Evolutionary conservation across 495 filamentous ascomycete species (phyloP).

Genomic region (Trichoderma virens): DNA sequence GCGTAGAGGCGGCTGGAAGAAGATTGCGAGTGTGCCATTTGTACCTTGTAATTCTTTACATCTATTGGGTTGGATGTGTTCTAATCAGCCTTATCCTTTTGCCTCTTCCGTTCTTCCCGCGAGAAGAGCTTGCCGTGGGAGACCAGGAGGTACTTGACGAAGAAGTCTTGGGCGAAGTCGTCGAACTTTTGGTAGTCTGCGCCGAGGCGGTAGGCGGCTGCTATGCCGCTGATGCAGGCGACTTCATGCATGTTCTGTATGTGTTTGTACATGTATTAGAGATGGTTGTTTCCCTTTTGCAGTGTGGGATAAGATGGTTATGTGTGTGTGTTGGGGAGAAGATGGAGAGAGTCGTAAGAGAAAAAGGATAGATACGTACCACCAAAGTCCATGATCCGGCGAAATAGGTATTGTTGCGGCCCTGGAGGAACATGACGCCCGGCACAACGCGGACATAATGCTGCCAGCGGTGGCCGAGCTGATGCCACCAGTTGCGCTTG

Average conservation of each 20-base stretch:
- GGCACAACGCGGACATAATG: slow-evolving; percentile 73
- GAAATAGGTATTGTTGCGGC: slow-evolving; percentile 57
- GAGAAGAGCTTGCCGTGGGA: slow-evolving; percentile 45
- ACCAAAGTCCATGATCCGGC: slow-evolving; percentile 75
- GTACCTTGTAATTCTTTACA: too few species aligned
- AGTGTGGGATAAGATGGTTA: neutral
- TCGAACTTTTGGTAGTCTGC: slow-evolving; percentile 61
- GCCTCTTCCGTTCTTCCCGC: slow-evolving; percentile 26
- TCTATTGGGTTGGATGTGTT: too few species aligned
- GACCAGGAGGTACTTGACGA: slow-evolving; percentile 46
- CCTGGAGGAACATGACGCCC: slow-evolving; percentile 76
- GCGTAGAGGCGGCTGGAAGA: too few species aligned
- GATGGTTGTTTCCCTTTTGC: neutral
- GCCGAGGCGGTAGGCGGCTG: slow-evolving; percentile 70
- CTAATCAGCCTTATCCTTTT: slow-evolving; percentile 11
- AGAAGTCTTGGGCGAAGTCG: slow-evolving; percentile 49
- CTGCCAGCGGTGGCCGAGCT: slow-evolving; percentile 73
- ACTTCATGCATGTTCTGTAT: slow-evolving; percentile 71
- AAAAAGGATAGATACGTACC: slow-evolving; percentile 29
- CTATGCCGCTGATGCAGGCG: slow-evolving; percentile 68
- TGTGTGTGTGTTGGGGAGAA: too few species aligned
- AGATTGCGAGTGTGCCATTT: too few species aligned
- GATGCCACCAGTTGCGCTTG: slow-evolving; percentile 74
- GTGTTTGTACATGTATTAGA: neutral
- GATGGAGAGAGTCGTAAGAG: neutral